phyloP scores from a whole-genome alignment of 345 rosid species.

The Sonneratia caseolaris region DNA sequence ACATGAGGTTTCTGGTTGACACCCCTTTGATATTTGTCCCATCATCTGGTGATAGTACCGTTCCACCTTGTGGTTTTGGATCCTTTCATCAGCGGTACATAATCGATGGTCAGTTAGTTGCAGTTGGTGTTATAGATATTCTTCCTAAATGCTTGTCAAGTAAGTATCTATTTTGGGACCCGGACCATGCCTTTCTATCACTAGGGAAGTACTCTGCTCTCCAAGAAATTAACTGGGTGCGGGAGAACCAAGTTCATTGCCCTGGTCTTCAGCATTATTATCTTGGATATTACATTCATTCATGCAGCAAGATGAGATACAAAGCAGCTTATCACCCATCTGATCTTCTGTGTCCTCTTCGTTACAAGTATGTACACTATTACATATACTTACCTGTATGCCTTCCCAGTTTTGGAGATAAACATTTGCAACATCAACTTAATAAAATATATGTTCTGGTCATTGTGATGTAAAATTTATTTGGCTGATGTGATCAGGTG shows the following conservation, averaged over 20 bases:
- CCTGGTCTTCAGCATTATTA: constrained; percentile 79
- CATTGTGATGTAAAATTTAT: background rate
- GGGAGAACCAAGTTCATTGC: constrained; percentile 51
- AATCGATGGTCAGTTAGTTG: constrained; percentile 73
- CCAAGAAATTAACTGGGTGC: constrained; percentile 81
- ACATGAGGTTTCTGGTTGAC: constrained; percentile 71
- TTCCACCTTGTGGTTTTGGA: constrained; percentile 82
- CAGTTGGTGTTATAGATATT: constrained; percentile 88
- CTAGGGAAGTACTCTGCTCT: constrained; percentile 85
- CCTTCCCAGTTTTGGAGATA: background rate
- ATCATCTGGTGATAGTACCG: constrained; percentile 49
- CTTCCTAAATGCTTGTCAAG: constrained; percentile 95
- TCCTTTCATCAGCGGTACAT: constrained; percentile 94
- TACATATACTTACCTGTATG: background rate
- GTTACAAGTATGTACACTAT: constrained; percentile 53
- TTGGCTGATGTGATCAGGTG: constrained; percentile 51
- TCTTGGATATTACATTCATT: constrained; percentile 95
- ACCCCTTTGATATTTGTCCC: constrained; percentile 64
- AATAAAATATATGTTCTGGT: background rate
- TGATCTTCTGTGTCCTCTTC: constrained; percentile 94
- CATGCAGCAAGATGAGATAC: constrained; percentile 96
- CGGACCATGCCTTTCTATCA: constrained; percentile 78
- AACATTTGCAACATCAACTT: background rate
- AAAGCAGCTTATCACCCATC: constrained; percentile 91
- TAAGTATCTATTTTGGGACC: constrained; percentile 96